A percentile compares a stretch with the other conserved stretches of the same genome.
Evolutionary conservation across 2,329 filamentous ascomycete species (phyloP).

Genomic region (Knufia petricola): DNA sequence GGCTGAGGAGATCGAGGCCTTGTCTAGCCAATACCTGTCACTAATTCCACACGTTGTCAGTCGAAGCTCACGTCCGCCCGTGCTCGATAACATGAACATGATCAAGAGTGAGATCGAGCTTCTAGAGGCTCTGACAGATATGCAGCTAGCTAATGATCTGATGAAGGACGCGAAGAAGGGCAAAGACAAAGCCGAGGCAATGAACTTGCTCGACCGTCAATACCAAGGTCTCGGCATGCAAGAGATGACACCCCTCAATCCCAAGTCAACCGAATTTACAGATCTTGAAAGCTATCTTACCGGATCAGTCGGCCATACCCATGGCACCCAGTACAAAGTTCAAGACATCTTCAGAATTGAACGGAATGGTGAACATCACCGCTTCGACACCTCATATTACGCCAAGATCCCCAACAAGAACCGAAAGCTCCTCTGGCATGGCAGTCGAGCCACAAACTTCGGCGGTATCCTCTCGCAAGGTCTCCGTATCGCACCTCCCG

Average conservation of each 20-base stretch:
- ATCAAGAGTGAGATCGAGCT: slow-evolving; percentile 21
- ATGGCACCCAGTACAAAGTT: slow-evolving; percentile 39
- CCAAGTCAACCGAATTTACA: slow-evolving; percentile 50
- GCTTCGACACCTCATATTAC: slow-evolving; percentile 52
- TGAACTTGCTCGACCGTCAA: slow-evolving; percentile 62
- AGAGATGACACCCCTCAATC: slow-evolving; percentile 64
- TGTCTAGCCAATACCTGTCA: slow-evolving; percentile 73
- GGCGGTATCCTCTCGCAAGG: slow-evolving; percentile 81
- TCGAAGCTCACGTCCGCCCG: slow-evolving; percentile 38
- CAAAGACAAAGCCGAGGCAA: slow-evolving; percentile 36
- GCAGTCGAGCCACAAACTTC: slow-evolving; percentile 72
- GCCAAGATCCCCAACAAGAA: slow-evolving; percentile 48
- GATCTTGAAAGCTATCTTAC: slow-evolving; percentile 58
- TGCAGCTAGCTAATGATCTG: slow-evolving; percentile 71
- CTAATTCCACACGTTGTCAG: slow-evolving; percentile 76
- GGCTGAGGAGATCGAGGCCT: slow-evolving; percentile 46
- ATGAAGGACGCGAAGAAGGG: slow-evolving; percentile 55
- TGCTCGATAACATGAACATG: slow-evolving; percentile 14
- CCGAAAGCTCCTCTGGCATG: slow-evolving; percentile 76
- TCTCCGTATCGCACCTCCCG: slow-evolving; percentile 70
- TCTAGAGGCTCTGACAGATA: slow-evolving; percentile 64
- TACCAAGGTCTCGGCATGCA: slow-evolving; percentile 61
- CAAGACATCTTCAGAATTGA: slow-evolving; percentile 76
- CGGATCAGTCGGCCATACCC: slow-evolving; percentile 58
- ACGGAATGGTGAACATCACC: slow-evolving; percentile 59